Conservation (phyloP, 129 eudicot species). For the Escallonia rubra region DNA sequence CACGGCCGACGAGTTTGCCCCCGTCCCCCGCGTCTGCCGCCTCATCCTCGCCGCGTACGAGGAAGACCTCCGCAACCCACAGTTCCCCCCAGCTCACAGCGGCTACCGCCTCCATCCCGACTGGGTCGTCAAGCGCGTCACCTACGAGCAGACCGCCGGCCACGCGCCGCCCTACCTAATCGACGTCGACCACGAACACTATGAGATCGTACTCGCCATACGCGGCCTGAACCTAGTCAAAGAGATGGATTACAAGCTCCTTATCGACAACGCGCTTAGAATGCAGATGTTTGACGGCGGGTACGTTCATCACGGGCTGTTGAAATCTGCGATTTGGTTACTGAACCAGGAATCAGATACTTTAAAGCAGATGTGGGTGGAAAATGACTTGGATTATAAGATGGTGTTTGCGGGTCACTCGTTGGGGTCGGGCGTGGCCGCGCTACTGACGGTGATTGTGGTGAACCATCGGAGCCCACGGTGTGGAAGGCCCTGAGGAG, state of each 20-base stretch:
- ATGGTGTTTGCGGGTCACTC: conserved; percentile 90
- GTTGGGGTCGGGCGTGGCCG: conserved; percentile 85
- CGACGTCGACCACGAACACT: conserved; percentile 56
- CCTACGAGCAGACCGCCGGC: conserved; percentile 65
- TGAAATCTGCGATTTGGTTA: conserved; percentile 76
- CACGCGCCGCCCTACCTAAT: conserved; percentile 77
- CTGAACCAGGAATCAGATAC: conserved; percentile 55
- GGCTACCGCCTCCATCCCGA: conserved; percentile 76
- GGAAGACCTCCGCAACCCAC: conserved; percentile 54
- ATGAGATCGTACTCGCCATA: conserved; percentile 67
- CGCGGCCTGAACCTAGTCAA: conserved; percentile 66
- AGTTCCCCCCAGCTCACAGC: conserved; percentile 35
- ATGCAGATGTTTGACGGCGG: conserved; percentile 95
- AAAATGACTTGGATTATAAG: conserved; percentile 52
- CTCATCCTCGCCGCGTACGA: conserved; percentile 75
- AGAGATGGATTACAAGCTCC: conserved; percentile 62
- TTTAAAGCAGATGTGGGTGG: conserved; percentile 53
- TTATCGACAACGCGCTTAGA: conserved; percentile 68
- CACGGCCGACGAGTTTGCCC: no score
- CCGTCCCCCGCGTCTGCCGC: conserved; percentile 86
- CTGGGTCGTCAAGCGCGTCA: conserved; percentile 66
- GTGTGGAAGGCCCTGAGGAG: conserved; percentile 72
- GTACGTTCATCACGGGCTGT: conserved; percentile 83
- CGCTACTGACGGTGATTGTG: conserved; percentile 64
- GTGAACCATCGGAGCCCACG: conserved; percentile 58